A percentile compares a stretch with the other conserved stretches of the same genome.
These are phyloP conservation scores for Verticillium alfalfae DNA, from an alignment of 2,329 filamentous ascomycete genomes.

Conservation along the genomic window DNA sequence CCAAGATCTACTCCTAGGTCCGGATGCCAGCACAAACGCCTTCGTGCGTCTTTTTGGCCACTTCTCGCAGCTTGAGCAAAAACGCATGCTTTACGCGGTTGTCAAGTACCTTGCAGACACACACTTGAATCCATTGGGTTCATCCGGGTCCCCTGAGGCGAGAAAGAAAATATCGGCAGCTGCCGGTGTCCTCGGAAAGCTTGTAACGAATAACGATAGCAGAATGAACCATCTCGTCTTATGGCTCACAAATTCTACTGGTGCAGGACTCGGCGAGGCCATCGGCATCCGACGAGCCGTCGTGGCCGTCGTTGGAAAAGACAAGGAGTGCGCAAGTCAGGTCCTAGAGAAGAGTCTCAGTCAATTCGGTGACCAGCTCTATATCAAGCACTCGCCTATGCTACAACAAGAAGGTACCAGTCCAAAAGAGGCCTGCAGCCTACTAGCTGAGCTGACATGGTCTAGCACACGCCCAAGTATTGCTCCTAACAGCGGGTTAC, in stretches of 20 bases:
- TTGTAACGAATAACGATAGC: constrained; percentile 41
- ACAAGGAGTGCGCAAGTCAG: constrained; percentile 43
- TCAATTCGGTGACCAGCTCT: constrained; percentile 80
- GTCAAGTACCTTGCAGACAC: constrained; percentile 40
- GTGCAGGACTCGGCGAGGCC: constrained; percentile 58
- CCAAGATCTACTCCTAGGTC: constrained; percentile 29
- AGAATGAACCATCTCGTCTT: constrained; percentile 50
- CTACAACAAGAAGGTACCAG: constrained; percentile 77
- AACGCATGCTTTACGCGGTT: constrained; percentile 30
- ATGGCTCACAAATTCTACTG: constrained; percentile 62
- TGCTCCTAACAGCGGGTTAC: constrained; percentile 74
- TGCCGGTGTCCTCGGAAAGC: constrained; percentile 46
- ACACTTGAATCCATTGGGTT: constrained; percentile 30
- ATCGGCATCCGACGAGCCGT: constrained; percentile 64
- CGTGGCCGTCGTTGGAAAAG: constrained; percentile 49
- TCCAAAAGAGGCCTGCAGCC: no score
- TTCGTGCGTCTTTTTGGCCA: constrained; percentile 26
- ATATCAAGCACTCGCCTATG: constrained; percentile 79
- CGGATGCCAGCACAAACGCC: constrained; percentile 8
- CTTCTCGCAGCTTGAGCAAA: constrained; percentile 36
- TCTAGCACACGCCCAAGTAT: constrained; percentile 69
- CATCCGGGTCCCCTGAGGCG: constrained; percentile 20
- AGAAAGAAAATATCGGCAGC: constrained; percentile 47
- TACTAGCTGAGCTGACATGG: not conserved
- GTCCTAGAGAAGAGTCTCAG: constrained; percentile 64